These are phyloP conservation scores for Globisporangium solare DNA, from an alignment of 352 stramenopile species.

Conservation along the genomic window DNA sequence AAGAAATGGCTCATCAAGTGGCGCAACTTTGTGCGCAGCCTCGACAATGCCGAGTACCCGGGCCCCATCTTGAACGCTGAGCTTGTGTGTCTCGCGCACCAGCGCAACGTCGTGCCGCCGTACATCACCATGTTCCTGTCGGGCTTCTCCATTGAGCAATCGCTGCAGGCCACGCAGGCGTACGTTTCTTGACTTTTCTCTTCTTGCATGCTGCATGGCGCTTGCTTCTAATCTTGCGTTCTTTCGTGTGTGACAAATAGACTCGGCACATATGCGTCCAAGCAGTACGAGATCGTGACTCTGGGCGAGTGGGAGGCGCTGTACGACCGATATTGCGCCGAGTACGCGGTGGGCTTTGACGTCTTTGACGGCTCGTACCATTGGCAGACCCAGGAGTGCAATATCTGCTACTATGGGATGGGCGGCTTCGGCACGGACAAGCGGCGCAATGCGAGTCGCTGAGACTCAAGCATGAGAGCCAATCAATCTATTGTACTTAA, in stretches of 20 bases:
- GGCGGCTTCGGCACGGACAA: constrained; percentile 26
- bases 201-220: not conserved
- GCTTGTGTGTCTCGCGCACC: constrained; percentile 75
- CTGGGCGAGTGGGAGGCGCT: constrained; percentile 76
- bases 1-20: constrained; percentile 84
- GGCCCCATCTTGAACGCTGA: constrained; percentile 78
- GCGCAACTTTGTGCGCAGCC: constrained; percentile 68
- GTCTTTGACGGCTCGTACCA: constrained; percentile 76
- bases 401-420: constrained; percentile 80
- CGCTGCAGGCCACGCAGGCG: constrained; percentile 67
- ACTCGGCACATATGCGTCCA: constrained; percentile 39
- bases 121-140: constrained; percentile 87
- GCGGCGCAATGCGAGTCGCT: constrained; percentile 46
- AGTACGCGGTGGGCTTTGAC: constrained; percentile 81
- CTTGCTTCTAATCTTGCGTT: not conserved
- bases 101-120: constrained; percentile 69
- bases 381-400: constrained; percentile 76
- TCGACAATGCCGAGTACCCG: constrained; percentile 38
- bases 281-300: constrained; percentile 86
- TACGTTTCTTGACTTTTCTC: constrained; percentile 21
- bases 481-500: not conserved
- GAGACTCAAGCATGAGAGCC: not conserved
- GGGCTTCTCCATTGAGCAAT: constrained; percentile 74
- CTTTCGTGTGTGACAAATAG: constrained; percentile 19
- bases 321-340: constrained; percentile 71